phyloP scores from a whole-genome alignment of 192 early-diverging fungal species.

The Gorgonomyces haynaldii region DNA sequence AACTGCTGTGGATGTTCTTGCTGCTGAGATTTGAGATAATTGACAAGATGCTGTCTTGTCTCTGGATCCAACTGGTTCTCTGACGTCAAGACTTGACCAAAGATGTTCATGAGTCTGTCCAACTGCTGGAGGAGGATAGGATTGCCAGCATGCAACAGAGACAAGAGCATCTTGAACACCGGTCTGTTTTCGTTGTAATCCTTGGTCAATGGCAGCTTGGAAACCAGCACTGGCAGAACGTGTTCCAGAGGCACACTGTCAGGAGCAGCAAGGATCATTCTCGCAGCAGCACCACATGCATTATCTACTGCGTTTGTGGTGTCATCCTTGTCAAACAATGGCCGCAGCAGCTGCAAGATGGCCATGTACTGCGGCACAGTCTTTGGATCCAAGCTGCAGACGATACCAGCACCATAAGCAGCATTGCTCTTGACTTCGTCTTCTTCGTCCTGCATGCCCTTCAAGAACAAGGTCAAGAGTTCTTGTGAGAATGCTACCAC shows the following conservation, averaged over 20 bases:
- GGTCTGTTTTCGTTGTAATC: constrained; percentile 28
- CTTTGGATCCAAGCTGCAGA: constrained; percentile 27
- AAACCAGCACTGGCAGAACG: constrained; percentile 17
- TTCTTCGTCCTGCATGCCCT: constrained; percentile 62
- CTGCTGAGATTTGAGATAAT: too few relatives aligned
- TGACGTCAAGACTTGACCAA: too few relatives aligned
- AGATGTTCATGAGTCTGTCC: too few relatives aligned
- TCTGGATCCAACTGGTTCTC: too few relatives aligned
- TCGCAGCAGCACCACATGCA: constrained; percentile 19
- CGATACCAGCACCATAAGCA: constrained; percentile 65
- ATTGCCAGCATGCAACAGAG: constrained; percentile 12
- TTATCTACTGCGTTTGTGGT: constrained; percentile 16
- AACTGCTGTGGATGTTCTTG: too few relatives aligned
- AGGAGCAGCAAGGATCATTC: constrained; percentile 18
- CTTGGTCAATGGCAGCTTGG: constrained; percentile 16
- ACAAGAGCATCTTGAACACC: constrained; percentile 12
- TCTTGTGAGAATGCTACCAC: constrained; percentile 23
- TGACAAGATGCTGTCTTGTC: too few relatives aligned
- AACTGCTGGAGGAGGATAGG: too few relatives aligned
- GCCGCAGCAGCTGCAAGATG: constrained; percentile 19
- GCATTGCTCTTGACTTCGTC: constrained; percentile 80
- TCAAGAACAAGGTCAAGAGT: constrained; percentile 58
- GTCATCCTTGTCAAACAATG: constrained; percentile 12
- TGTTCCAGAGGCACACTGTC: constrained; percentile 16
- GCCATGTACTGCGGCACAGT: too few relatives aligned